Base-by-base conservation (phyloP, 2,329 filamentous ascomycete species). In the Thielaviopsis euricoi region DNA sequence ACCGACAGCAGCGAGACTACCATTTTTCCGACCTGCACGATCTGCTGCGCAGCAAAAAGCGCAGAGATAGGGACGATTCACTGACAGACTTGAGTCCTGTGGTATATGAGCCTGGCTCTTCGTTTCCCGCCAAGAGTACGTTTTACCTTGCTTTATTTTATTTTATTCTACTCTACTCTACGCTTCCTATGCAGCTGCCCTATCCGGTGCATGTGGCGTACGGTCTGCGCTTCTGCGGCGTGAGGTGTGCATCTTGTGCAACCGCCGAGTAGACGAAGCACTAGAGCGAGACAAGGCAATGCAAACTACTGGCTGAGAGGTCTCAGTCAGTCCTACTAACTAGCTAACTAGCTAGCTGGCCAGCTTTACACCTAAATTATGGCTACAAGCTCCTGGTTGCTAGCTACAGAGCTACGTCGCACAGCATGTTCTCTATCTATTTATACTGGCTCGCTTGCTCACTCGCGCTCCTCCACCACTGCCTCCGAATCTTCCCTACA, bases 61-160 rank as follows among this genome's bases (percentile, higher is more conserved):
- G 37, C 26, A 58, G 40, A 29, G 56, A 53, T 25, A 54, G 23
- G 40, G 51, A 54, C 21, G 51, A 29, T 26, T 23, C 51, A 2
- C 51, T 49, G 26, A 43, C 56, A 19, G 56, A 43, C n/a, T 43
- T 58, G 21, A 58, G 43, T 49, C 56, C 56, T 21, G 43, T 54
- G 25, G 15, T 58, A n/a, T 58, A 58, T 29, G 56, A 58, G 52
- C 40, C 56, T 10, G 56, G 56, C 17, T 43, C 51, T 13, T 54
- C 51, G 23, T 58, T 50, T 50, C 51, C 56, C n/a, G 51, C 56
- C 22, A 58, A 53, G 48, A 52, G 56, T 58, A 51, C 22, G 52
- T 58, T 17, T 22, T 52, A 9, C 55, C 6, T 40, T 40, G 15
- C 4, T 25, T 46, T 53, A 21, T 23, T 49, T 17, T 3, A 4